Base-by-base conservation (phyloP, 352 stramenopile genomes). In the Peronospora farinosa region DNA sequence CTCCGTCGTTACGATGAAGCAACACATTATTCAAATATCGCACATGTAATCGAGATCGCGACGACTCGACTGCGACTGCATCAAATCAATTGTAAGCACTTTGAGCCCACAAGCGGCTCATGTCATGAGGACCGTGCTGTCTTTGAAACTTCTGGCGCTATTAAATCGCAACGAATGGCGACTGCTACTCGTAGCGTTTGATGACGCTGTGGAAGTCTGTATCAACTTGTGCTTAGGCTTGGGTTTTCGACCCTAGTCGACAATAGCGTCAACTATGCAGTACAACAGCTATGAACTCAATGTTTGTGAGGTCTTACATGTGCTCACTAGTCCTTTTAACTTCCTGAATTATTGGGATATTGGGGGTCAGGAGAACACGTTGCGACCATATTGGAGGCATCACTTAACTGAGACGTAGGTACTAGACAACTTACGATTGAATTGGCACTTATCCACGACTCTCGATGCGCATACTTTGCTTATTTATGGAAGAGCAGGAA, bases 341-440 rank as follows among this genome's bases (percentile, higher is more conserved):
- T n/a, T n/a, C n/a, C n/a, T n/a, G n/a, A n/a, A n/a, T n/a, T n/a
- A n/a, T n/a, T n/a, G n/a, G n/a, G n/a, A n/a, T n/a, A n/a, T n/a
- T n/a, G n/a, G n/a, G n/a, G n/a, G n/a, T n/a, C n/a, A n/a, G n/a
- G n/a, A n/a, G n/a, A 78, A 93, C 65, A 81, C 76, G 11, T 51
- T 92, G 30, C 68, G 80, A 31, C 80, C 83, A 16, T 90, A 90
- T 37, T 93, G 78, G 80, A 66, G 83, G 23, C 83, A 93, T 58
- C 80, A 90, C 47, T 91, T 90, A 56, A 93, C 79, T 7, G 80
- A 78, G 36, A 91, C 82, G 4, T 78, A 93, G 72, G 74, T 86
- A 60, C 5, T 45, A 11, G 16, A 16, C 37, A 30, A 56, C 17
- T 32, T 7, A 32, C 28, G 4, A 6, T 12, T 27, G 3, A 0